These are phyloP conservation scores for Saccharomycopsis guyanensis DNA, from an alignment of 805 yeast genomes.

Conservation along the genomic window DNA sequence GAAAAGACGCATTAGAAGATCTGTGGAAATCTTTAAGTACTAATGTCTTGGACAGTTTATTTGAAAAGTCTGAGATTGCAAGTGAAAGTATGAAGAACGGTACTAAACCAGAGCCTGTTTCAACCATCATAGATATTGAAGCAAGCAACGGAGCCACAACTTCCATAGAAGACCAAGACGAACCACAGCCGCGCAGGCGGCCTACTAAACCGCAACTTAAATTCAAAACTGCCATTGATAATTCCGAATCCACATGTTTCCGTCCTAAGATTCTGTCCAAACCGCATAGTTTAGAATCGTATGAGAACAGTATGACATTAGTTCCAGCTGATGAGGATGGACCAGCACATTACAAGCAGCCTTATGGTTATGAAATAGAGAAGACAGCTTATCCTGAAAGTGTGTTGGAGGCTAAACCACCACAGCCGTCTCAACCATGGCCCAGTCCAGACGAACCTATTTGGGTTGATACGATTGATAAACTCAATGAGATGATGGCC, in stretches of 20 bases:
- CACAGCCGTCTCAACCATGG: conserved; percentile 58
- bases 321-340: conserved; percentile 28
- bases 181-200: conserved; percentile 24
- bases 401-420: conserved; percentile 39
- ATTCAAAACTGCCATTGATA: conserved; percentile 57
- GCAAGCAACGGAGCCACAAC: neutral
- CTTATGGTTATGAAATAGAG: conserved; percentile 71
- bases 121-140: neutral
- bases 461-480: conserved; percentile 62
- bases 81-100: conserved; percentile 37
- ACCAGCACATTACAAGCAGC: conserved; percentile 66
- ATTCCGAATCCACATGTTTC: conserved; percentile 65
- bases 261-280: conserved; percentile 63
- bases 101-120: conserved; percentile 10
- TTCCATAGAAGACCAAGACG: neutral
- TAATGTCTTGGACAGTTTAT: conserved; percentile 53
- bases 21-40: conserved; percentile 57
- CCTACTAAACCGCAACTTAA: conserved; percentile 61
- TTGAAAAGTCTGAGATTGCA: conserved; percentile 71
- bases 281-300: conserved; percentile 58
- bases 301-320: conserved; percentile 42
- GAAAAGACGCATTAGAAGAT: conserved; percentile 37
- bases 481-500: conserved; percentile 45
- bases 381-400: conserved; percentile 59
- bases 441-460: conserved; percentile 44